Evolutionary conservation across 2,329 filamentous ascomycete species (phyloP).

Genomic region (Diaporthe vexans): DNA sequence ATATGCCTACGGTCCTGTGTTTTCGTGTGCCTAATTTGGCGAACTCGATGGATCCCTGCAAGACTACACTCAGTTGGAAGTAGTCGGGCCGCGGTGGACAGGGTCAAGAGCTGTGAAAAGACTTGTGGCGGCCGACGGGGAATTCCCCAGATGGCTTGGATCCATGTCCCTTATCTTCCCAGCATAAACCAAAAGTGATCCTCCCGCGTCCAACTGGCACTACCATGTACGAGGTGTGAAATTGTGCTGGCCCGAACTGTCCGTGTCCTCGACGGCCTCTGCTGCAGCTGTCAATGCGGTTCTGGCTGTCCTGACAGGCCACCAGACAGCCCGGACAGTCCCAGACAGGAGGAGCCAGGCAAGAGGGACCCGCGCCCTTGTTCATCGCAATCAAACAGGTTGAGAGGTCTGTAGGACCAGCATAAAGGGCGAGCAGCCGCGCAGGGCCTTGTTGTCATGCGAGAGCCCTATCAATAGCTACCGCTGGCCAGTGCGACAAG

Average conservation of each 20-base stretch:
- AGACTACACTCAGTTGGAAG: neutral
- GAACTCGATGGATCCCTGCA: neutral
- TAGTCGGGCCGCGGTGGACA: constrained; percentile 15
- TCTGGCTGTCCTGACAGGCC: neutral
- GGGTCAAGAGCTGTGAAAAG: constrained; percentile 9
- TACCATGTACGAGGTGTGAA: constrained; percentile 26
- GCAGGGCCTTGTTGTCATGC: constrained; percentile 9
- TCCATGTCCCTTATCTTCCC: constrained; percentile 4
- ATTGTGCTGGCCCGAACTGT: constrained; percentile 26
- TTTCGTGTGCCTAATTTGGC: neutral
- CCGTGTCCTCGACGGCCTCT: constrained; percentile 18
- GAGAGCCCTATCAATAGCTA: constrained; percentile 27
- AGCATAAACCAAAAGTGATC: constrained; percentile 25
- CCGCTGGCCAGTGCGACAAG: neutral
- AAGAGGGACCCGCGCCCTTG: constrained; percentile 17
- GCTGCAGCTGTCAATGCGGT: constrained; percentile 27
- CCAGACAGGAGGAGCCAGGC: neutral
- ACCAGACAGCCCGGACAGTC: neutral
- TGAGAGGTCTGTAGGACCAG: constrained; percentile 1
- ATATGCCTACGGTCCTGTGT: too few relatives aligned
- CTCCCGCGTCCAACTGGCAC: constrained; percentile 13
- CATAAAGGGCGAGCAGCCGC: constrained; percentile 4
- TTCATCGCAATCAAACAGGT: constrained; percentile 32
- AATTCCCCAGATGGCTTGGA: constrained; percentile 11
- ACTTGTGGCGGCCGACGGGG: constrained; percentile 8